Evolutionary conservation across 371 early-diverging fungal genomes (phyloP).

Genomic region (Actinomortierella wolfii): DNA sequence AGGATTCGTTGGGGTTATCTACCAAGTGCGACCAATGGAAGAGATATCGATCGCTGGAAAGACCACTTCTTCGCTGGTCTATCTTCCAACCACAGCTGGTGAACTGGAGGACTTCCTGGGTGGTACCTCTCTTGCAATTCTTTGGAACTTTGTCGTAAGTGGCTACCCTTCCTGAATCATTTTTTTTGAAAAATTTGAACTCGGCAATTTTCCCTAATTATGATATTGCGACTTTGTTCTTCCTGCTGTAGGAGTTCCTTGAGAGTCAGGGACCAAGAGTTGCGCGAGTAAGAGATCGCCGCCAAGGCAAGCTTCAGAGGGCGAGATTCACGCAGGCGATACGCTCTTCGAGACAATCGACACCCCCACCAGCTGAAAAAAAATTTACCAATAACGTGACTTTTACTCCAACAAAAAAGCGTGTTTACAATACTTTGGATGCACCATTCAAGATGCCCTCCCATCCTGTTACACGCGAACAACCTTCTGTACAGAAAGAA

Average conservation of each 20-base stretch:
- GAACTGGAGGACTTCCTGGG: slow-evolving; percentile 1
- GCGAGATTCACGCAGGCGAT: not conserved
- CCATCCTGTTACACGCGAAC: no score
- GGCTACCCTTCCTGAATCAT: not conserved
- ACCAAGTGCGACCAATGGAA: slow-evolving; percentile 1
- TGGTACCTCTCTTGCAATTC: not conserved
- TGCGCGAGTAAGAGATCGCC: not conserved
- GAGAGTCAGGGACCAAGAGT: not conserved
- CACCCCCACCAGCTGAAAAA: not conserved
- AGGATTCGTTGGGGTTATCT: slow-evolving; percentile 2
- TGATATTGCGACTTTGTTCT: not conserved
- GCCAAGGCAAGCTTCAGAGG: not conserved
- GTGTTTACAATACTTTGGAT: no score
- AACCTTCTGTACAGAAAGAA: no score
- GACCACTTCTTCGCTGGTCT: not conserved
- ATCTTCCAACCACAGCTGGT: not conserved
- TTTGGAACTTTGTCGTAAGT: slow-evolving; percentile 2
- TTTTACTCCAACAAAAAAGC: not conserved
- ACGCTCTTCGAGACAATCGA: not conserved
- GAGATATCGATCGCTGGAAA: slow-evolving; percentile 1
- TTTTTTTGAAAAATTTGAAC: not conserved
- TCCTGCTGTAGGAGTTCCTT: not conserved
- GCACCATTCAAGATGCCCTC: no score
- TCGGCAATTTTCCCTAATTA: no score
- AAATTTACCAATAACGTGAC: not conserved